Evolutionary conservation across 495 filamentous ascomycete species (phyloP).

Genomic region (Hyphodiscus hymeniophilus): DNA sequence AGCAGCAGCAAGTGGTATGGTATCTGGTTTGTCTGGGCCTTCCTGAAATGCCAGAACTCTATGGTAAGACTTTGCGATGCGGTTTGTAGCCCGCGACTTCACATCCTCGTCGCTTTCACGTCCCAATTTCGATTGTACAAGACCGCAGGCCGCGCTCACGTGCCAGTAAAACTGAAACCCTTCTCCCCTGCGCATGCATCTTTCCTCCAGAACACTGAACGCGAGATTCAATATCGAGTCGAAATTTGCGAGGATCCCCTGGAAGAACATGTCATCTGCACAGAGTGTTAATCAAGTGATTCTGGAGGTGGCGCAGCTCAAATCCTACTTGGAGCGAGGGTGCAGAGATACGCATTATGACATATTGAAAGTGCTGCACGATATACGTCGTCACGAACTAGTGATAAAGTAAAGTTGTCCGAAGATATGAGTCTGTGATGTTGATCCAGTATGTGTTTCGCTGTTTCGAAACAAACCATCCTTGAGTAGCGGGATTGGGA

Average conservation of each 20-base stretch:
- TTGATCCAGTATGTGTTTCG: neutral
- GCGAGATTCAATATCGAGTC: neutral
- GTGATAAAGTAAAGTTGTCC: neutral
- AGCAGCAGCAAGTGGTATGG: neutral
- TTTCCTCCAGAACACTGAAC: neutral
- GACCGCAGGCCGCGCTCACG: neutral
- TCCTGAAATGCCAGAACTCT: neutral
- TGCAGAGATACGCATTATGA: neutral
- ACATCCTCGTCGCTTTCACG: neutral
- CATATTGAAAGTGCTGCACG: neutral
- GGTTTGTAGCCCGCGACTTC: neutral
- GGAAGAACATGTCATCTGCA: neutral
- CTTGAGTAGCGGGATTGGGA: neutral
- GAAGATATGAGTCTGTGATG: neutral
- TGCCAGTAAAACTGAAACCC: neutral
- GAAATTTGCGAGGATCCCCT: neutral
- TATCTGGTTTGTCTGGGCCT: neutral
- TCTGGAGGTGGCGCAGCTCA: too few relatives aligned
- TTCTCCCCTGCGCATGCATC: neutral
- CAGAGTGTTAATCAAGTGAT: neutral
- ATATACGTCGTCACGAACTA: neutral
- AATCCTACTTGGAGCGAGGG: neutral
- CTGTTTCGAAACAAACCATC: slow-evolving; percentile 1
- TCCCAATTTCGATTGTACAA: neutral
- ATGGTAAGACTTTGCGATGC: neutral